These are phyloP conservation scores for Zea luxurians DNA, from an alignment of 176 grass and related monocot genomes.

Conservation along the genomic window DNA sequence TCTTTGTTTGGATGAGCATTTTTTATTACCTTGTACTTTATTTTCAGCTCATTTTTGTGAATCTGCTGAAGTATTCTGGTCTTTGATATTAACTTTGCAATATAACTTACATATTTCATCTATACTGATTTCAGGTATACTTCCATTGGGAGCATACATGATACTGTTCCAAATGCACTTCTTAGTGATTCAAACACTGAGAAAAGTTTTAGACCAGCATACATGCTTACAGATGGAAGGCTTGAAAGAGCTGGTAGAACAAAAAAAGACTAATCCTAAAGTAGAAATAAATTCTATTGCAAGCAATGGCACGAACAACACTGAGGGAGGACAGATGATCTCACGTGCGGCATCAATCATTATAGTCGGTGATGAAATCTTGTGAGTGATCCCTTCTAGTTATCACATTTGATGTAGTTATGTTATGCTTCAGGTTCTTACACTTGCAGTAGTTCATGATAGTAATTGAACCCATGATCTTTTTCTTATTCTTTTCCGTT, in stretches of 20 bases:
- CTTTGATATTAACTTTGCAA: constrained; percentile 11
- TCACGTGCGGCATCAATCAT: constrained; percentile 71
- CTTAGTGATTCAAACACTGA: constrained; percentile 59
- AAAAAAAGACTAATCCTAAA: constrained; percentile 65
- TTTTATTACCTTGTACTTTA: not conserved
- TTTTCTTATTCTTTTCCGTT: no score
- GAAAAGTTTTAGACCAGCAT: constrained; percentile 94
- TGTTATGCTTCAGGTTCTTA: constrained; percentile 23
- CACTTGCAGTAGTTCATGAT: constrained; percentile 23
- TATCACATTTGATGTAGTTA: constrained; percentile 17
- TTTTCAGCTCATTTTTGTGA: constrained; percentile 28
- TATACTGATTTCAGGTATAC: constrained; percentile 72
- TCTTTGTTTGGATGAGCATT: constrained; percentile 12
- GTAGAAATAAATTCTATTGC: constrained; percentile 40
- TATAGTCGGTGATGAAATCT: constrained; percentile 82
- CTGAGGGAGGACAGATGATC: constrained; percentile 37
- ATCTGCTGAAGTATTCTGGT: constrained; percentile 3
- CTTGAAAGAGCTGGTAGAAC: constrained; percentile 95
- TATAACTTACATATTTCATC: constrained; percentile 31
- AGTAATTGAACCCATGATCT: not conserved
- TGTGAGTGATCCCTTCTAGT: constrained; percentile 68
- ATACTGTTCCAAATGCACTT: constrained; percentile 96
- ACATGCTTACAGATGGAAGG: constrained; percentile 93
- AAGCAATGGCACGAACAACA: constrained; percentile 59
- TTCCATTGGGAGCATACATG: constrained; percentile 98